Evolutionary conservation across 2,329 filamentous ascomycete species (phyloP), one percentile per base, ranked within the genome.

Genomic region (Epicoccum nigrum): DNA sequence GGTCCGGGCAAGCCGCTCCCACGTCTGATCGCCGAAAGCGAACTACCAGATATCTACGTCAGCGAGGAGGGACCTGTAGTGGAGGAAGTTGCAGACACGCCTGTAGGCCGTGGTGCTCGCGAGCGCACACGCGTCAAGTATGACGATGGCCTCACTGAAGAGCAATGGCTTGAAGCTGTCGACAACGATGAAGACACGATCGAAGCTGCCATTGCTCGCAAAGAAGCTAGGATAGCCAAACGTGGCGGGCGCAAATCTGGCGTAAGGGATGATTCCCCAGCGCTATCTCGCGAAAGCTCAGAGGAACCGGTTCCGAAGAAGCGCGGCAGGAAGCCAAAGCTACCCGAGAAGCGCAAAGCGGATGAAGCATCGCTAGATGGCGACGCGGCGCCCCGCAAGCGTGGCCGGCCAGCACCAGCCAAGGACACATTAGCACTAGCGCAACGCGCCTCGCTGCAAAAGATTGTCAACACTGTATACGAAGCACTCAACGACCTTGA

Each of bases 81-180:
- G 0, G 90, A 96, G 60, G 90, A 95, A 62, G 83, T 87, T 16
- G 88, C 90, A 55, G 90, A 94, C 59, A 81, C 86, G 25, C 66
- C 61, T 25, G 79, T 86, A 20, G 94, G 94, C 54, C 92, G 94
- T 73, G 94, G 94, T 65, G 93, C 93, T 58, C 89, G 94, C 78
- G 94, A 99, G 76, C 87, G 95, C 55, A 97, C 92, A 61, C 87
- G 91, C 68, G 92, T 97, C 66, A 89, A 89, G 73, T 99, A 99
- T 64, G 94, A 99, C 66, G 94, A 99, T 68, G 94, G 95, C 44
- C 85, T 99, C 23, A 97, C 94, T 0, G 95, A 99, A 76, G 94
- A 99, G 77, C 95, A 99, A 74, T 99, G 94, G 94, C 83, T 97
- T 43, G 93, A 96, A 80, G 94, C 94, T 45, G 93, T 99, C 25